Percentiles rank a stretch among this genome's conserved stretches.
Evolutionary conservation across 495 filamentous ascomycete genomes (phyloP).

Genomic region (Penicillium waksmanii): DNA sequence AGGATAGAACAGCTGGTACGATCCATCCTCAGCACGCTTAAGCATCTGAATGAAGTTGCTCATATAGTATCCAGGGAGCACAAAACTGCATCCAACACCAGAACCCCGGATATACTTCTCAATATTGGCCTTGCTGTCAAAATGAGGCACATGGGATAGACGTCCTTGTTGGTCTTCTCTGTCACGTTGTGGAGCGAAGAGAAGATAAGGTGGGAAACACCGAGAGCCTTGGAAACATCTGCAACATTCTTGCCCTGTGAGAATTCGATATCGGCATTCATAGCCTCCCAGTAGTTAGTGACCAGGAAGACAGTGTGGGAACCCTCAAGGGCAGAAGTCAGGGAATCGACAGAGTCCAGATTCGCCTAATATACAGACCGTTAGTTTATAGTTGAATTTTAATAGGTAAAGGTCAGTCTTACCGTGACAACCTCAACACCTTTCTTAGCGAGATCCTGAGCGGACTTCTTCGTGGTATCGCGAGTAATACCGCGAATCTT

Average conservation of each 20-base stretch:
- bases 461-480: slow-evolving; percentile 27
- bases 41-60: slow-evolving; percentile 41
- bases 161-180: slow-evolving; percentile 21
- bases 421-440: slow-evolving; percentile 32
- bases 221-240: slow-evolving; percentile 43
- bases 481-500: slow-evolving; percentile 40
- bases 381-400: too few relatives aligned
- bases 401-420: neutral
- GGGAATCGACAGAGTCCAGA: slow-evolving; percentile 50
- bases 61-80: slow-evolving; percentile 65
- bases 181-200: slow-evolving; percentile 27
- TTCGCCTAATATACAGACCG: slow-evolving; percentile 40
- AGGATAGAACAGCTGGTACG: slow-evolving; percentile 21
- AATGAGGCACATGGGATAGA: slow-evolving; percentile 26
- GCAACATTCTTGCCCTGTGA: slow-evolving; percentile 59
- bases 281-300: slow-evolving; percentile 32
- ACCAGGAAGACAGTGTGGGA: slow-evolving; percentile 37
- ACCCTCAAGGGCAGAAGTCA: slow-evolving; percentile 42
- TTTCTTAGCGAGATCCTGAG: slow-evolving; percentile 20
- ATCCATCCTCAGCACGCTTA: slow-evolving; percentile 23
- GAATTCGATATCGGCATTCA: slow-evolving; percentile 36
- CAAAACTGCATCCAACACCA: slow-evolving; percentile 56
- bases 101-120: slow-evolving; percentile 45
- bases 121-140: slow-evolving; percentile 43
- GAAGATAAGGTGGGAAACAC: slow-evolving; percentile 31